Base-by-base conservation (phyloP, 768 basidiomycete genomes). In the Suillus alpinus region DNA sequence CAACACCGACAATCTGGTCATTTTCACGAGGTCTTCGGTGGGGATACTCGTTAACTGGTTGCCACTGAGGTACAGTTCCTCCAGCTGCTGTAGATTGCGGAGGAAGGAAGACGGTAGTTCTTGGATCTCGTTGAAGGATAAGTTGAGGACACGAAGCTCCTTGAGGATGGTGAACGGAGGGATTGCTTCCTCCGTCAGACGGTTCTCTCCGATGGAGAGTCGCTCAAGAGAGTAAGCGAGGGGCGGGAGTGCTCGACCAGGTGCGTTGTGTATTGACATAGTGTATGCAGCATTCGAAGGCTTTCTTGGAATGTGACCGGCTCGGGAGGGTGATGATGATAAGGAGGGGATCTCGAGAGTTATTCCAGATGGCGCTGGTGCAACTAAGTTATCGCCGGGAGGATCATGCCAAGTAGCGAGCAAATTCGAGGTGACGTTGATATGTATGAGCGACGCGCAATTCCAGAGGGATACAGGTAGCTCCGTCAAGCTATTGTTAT, bases 81-180 rank as follows among this genome's bases (percentile, higher is more conserved):
- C 86, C 10, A 99, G 80, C 43, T 81, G 75, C 20, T 78, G 76
- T 65, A 94, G 81, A 62, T 87, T 86, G 63, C 82, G 79, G 67
- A 98, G 86, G 67, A 94, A 95, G 34, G 81, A 77, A 0, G 83
- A 74, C 0, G 96, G 95, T 47, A 98, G 81, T 67, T 95, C 92
- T 73, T 89, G 89, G 47, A 99, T 89, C 58, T 94, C 87, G 73
- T 99, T 99, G 79, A 97, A 98, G 31, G 92, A 93, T 20, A 98
- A 79, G 66, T 98, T 98, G 60, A 99, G 83, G 2, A 93, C 86
- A 2, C 78, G 81, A 12, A 99, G 83, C 65, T 91, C 86, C 61
- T 85, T 84, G 67, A 98, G 80, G 43, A 91, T 78, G 67, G 87
- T 88, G 32, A 98, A 75, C 0, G 87, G 83, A 20, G 85, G 85